Percentiles rank a stretch among this genome's conserved stretches.
Conservation (phyloP, 345 rosid genomes). For the Microcos paniculata region DNA sequence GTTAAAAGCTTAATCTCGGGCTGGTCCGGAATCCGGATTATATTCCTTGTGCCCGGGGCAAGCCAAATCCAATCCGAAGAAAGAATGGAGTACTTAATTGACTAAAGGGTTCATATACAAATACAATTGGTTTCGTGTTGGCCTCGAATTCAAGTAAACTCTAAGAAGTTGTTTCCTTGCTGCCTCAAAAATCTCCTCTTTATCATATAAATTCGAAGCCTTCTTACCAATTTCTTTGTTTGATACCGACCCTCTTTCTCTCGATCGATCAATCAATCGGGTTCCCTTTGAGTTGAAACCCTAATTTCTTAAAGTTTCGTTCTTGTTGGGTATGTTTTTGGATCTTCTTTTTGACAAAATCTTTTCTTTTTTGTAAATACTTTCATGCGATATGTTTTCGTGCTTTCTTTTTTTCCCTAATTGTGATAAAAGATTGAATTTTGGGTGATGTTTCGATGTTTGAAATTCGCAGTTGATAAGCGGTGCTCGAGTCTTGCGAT, state of each 20-base stretch:
- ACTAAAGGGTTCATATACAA: background rate
- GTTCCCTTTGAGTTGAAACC: conserved; percentile 4
- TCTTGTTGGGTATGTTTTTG: conserved; percentile 39
- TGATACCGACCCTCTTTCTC: conserved; percentile 23
- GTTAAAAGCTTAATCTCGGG: background rate
- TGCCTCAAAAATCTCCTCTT: background rate
- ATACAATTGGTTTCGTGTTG: conserved; percentile 32
- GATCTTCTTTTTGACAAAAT: background rate
- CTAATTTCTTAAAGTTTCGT: background rate
- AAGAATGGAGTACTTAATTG: no score
- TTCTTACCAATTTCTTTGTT: conserved; percentile 4
- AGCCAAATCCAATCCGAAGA: background rate
- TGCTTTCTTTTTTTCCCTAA: background rate
- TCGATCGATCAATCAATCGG: conserved; percentile 22
- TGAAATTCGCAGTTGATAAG: conserved; percentile 44
- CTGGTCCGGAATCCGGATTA: background rate
- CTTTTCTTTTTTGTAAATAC: background rate
- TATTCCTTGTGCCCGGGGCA: conserved; percentile 16
- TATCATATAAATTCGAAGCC: background rate
- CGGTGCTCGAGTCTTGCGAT: conserved; percentile 31
- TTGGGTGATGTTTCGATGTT: conserved; percentile 43
- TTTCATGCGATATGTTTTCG: background rate
- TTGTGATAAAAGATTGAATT: background rate
- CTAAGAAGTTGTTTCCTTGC: conserved; percentile 17
- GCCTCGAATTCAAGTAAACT: conserved; percentile 21